Base-by-base conservation (phyloP, 2,329 filamentous ascomycete genomes). In the Aureobasidium sp. region DNA sequence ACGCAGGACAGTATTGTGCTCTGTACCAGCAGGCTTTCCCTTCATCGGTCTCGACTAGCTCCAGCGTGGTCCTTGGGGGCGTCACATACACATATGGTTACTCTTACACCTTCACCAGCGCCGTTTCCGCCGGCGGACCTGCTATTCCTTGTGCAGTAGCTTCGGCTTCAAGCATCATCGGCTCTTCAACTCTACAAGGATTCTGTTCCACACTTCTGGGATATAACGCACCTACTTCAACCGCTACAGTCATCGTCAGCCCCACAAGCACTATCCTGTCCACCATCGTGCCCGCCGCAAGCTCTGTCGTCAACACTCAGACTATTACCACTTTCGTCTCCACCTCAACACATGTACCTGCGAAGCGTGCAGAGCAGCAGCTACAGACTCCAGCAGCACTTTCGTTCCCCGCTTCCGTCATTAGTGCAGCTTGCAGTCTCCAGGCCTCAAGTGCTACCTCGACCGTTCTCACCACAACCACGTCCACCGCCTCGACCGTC, bases 1-100 rank as follows among this genome's bases (percentile, higher is more conserved):
- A 76, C 2, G 66, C 75, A 38, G 78, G 79, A 20, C 77, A 77
- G 29, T 76, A 78, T 65, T 82, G 79, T 69, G 69, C 75, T 36
- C 64, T 82, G 50, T 82, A 80, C 71, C 64, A 68, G 15, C 56
- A 67, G 20, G 20, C 42, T n/a, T 73, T 69, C 70, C 50, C 55
- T 38, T 59, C 53, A 15, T 64, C 33, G 10, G 69, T 69, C 54
- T 68, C 68, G 7, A 71, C 67, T 29, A 72, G 71, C 58, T 48
- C 58, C 5, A 62, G 61, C 18, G 40, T 53, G 40, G 60, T 43
- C 61, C 18, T 47, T 20, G 54, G 45, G 25, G 59, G 38, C 18
- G 48, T 51, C n/a, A 53, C 54, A n/a, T 68, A 68, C 60, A 55
- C 60, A 5, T 55, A 61, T 29, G 63, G 56, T 23, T 58, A 65